Conservation (phyloP, 2,329 filamentous ascomycete species). For the Trichoderma atrobrunneum region DNA sequence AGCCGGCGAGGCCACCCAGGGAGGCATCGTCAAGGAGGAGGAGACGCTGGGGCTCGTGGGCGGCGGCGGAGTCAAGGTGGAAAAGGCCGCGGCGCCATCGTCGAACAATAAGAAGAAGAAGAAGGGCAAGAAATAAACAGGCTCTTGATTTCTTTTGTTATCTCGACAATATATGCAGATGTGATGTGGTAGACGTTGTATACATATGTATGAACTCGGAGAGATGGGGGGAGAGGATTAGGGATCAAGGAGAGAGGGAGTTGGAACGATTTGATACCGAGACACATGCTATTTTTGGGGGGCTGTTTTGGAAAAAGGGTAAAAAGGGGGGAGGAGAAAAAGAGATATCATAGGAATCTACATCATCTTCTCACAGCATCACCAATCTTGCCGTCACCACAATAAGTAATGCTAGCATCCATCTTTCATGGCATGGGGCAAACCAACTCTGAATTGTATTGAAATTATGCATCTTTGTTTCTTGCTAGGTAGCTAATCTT, state of each 20-base stretch:
- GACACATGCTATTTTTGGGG: neutral
- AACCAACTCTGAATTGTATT: neutral
- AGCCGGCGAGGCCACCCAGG: conserved; percentile 75
- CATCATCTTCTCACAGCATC: neutral
- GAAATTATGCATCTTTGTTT: neutral
- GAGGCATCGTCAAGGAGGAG: conserved; percentile 74
- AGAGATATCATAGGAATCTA: neutral
- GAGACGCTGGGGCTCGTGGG: conserved; percentile 63
- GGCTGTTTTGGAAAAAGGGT: neutral
- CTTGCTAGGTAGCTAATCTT: neutral
- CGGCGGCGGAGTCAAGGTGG: conserved; percentile 63
- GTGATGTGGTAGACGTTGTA: neutral
- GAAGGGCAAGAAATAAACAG: conserved; percentile 52
- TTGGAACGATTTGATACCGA: neutral
- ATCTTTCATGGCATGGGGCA: neutral
- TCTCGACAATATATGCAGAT: neutral
- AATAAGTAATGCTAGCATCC: neutral
- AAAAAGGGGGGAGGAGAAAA: neutral
- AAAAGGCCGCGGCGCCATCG: conserved; percentile 48
- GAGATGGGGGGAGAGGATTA: neutral
- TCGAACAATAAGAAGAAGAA: conserved; percentile 55
- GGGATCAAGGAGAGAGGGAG: neutral
- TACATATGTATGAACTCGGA: neutral
- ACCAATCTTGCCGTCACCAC: neutral
- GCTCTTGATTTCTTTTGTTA: too few species aligned